A percentile compares a stretch with the other conserved stretches of the same genome.
Conservation (phyloP, 2,329 filamentous ascomycete genomes). For the Knufia petricola region DNA sequence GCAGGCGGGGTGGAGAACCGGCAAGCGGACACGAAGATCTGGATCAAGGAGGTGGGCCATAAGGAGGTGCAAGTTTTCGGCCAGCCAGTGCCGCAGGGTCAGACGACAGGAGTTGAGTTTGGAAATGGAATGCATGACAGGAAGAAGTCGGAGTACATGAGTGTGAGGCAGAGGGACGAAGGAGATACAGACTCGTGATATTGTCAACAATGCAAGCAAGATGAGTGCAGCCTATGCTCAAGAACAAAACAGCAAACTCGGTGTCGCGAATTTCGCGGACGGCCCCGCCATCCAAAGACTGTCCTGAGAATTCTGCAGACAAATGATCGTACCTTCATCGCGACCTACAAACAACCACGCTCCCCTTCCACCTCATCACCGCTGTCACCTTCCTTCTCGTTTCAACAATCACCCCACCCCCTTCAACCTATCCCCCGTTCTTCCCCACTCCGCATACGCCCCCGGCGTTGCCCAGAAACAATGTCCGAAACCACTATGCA, state of each 20-base stretch:
- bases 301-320: background rate
- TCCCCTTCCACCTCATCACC: too few species aligned
- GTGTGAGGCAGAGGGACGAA: constrained; percentile 1
- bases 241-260: background rate
- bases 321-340: too few species aligned
- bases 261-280: background rate
- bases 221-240: background rate
- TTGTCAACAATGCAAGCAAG: background rate
- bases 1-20: background rate
- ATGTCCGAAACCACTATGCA: too few species aligned
- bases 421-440: too few species aligned
- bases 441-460: too few species aligned
- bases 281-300: background rate
- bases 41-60: background rate
- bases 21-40: background rate
- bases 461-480: too few species aligned
- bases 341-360: too few species aligned
- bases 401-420: too few species aligned
- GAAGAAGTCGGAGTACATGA: background rate
- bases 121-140: background rate
- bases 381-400: too few species aligned
- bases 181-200: background rate
- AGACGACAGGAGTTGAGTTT: background rate
- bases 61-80: background rate
- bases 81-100: background rate